Evolutionary conservation across 371 early-diverging fungal genomes (phyloP).

Genomic region (Umbelopsis sp.): DNA sequence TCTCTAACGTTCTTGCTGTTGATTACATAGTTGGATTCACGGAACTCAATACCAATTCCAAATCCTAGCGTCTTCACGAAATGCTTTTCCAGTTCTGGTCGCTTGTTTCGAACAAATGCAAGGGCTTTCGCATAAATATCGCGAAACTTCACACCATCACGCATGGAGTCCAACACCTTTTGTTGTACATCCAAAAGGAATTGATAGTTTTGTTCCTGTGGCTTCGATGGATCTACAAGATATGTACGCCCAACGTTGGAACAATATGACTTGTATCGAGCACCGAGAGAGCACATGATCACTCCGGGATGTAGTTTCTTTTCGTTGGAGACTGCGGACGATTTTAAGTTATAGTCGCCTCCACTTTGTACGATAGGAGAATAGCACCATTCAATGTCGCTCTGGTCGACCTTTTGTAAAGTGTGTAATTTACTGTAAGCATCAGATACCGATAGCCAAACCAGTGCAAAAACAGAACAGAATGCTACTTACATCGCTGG

Average conservation of each 20-base stretch:
- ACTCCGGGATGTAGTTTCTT: constrained; percentile 83
- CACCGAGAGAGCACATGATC: constrained; percentile 90
- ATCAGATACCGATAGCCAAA: not conserved
- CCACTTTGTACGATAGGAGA: constrained; percentile 97
- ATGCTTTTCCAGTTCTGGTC: constrained; percentile 84
- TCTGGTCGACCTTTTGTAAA: not conserved
- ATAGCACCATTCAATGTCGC: constrained; percentile 89
- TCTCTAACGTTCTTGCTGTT: constrained; percentile 69
- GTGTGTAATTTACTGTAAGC: not conserved
- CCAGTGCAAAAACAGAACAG: not conserved
- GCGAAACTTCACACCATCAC: constrained; percentile 77
- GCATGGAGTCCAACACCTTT: constrained; percentile 69
- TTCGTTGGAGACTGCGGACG: constrained; percentile 78
- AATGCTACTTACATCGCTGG: constrained; percentile 61
- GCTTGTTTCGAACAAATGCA: constrained; percentile 69
- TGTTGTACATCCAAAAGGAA: constrained; percentile 86
- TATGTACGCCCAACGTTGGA: constrained; percentile 93
- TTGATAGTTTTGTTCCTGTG: constrained; percentile 90
- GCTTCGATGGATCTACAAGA: constrained; percentile 88
- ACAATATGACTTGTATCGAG: constrained; percentile 93
- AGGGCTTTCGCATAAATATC: constrained; percentile 79
- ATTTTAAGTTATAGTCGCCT: constrained; percentile 87
- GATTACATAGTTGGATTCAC: constrained; percentile 81
- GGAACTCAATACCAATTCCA: constrained; percentile 94
- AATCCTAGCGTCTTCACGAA: constrained; percentile 91